Evolutionary conservation across 192 early-diverging fungal genomes (phyloP), one percentile per base, ranked within the genome.

Genomic region (Coemansia sp.): DNA sequence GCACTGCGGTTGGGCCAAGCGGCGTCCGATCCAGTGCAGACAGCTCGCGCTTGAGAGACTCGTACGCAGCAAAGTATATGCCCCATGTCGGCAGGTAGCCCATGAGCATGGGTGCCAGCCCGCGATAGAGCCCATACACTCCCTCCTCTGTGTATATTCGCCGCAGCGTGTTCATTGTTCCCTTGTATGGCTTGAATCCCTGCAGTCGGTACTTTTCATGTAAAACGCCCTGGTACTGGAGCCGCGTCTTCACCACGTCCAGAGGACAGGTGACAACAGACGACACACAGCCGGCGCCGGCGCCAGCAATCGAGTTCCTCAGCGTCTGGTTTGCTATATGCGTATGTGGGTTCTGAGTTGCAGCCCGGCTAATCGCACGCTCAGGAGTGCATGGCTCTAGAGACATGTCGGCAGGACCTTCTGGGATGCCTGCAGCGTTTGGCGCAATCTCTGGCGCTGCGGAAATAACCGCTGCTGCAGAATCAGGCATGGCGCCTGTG

Each of bases 51-150:
- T 95, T 95, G 17, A 86, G 86, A 25, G 83, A 83, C 60, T 96
- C 93, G 69, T 96, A 98, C 1, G 88, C 89, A 5, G 88, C 85
- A 82, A 96, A 96, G 80, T 94, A 98, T 41, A 98, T 90, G 33
- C 90, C 92, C 88, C 94, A 91, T 31, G 89, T 91, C 17, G 92
- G 91, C 42, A 98, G 73, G 65, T 95, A 98, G 25, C 92, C 92
- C 64, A 90, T 85, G 61, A 94, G 84, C 47, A 92, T 94, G 14
- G 91, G 88, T 55, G 89, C 85, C 34, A 98, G 82, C 6, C 96
- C 96, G 41, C 92, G 84, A 82, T 94, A 98, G 50, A 96, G 74
- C 23, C 96, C 96, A 30, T 86, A 87, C 25, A 94, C 59, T 17
- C 96, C 94, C 68, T 98, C 94, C 63, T 90, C 89, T 19, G 40